phyloP scores from a whole-genome alignment of 1,284 basidiomycete species.

The Leccinum brunneo-olivaceum region DNA sequence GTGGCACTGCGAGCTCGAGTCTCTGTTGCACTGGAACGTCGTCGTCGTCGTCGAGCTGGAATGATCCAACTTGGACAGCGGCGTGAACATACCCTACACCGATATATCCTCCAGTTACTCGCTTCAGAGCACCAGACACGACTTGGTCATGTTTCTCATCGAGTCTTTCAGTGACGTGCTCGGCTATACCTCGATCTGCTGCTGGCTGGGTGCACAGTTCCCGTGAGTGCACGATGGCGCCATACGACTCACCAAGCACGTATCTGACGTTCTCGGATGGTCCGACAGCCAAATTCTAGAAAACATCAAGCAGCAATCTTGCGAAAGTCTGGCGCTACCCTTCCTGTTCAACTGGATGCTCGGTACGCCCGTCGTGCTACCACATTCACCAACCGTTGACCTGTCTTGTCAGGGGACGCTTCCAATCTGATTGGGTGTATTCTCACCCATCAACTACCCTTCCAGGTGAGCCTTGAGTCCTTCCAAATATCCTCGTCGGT shows the following conservation, averaged over 20 bases:
- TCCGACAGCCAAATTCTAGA: conserved; percentile 67
- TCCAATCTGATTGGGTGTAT: conserved; percentile 89
- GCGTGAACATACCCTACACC: conserved; percentile 14
- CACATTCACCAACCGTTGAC: conserved; percentile 7
- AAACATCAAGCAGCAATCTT: conserved; percentile 69
- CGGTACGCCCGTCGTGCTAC: conserved; percentile 43
- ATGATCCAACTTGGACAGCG: conserved; percentile 1
- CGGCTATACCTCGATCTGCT: conserved; percentile 75
- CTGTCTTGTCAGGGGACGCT: conserved; percentile 58
- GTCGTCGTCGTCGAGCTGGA: neutral
- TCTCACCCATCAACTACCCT: conserved; percentile 87
- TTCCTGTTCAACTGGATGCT: conserved; percentile 88
- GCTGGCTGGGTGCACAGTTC: conserved; percentile 88
- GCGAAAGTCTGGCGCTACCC: conserved; percentile 82
- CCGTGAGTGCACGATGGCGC: conserved; percentile 55
- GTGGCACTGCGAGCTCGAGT: neutral
- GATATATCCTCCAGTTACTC: conserved; percentile 4
- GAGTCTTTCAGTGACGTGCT: conserved; percentile 44
- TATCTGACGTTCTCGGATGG: conserved; percentile 9
- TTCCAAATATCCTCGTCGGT: neutral
- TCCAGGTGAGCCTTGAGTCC: conserved; percentile 59
- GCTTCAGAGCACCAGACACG: neutral
- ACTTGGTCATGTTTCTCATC: conserved; percentile 13
- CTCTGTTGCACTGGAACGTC: too few species aligned
- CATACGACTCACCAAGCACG: conserved; percentile 5